Conservation (phyloP, 495 filamentous ascomycete genomes). For the Cudoniella acicularis region DNA sequence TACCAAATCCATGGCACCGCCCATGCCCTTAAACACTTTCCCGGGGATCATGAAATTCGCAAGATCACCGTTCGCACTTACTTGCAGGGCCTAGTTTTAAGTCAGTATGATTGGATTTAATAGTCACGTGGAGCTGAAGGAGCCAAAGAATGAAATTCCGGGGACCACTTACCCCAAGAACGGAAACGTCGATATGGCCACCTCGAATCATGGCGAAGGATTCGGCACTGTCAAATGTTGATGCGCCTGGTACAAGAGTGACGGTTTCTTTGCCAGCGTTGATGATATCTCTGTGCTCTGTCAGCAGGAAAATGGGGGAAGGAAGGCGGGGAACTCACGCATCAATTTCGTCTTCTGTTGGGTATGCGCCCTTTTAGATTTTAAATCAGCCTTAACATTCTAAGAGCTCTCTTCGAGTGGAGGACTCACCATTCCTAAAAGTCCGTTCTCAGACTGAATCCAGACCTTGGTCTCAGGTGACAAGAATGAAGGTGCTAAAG, state of each 20-base stretch:
- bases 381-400: background rate
- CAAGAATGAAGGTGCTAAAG: constrained; percentile 55
- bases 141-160: background rate
- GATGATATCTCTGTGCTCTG: constrained; percentile 66
- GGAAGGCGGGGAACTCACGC: constrained; percentile 27
- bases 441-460: constrained; percentile 92
- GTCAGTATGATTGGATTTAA: background rate
- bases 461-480: constrained; percentile 59
- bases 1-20: constrained; percentile 91
- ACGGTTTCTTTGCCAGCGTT: constrained; percentile 96
- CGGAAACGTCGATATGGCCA: constrained; percentile 84
- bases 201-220: constrained; percentile 93
- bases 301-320: background rate
- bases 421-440: constrained; percentile 77
- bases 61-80: constrained; percentile 74
- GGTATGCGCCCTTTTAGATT: constrained; percentile 48
- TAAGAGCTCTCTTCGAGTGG: constrained; percentile 54
- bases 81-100: constrained; percentile 68
- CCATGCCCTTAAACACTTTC: constrained; percentile 91
- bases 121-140: background rate
- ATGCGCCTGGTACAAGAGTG: constrained; percentile 74
- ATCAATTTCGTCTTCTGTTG: constrained; percentile 67
- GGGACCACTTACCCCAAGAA: constrained; percentile 54
- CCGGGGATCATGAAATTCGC: constrained; percentile 95
- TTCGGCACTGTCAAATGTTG: constrained; percentile 81